These are phyloP conservation scores for Calonectria henricotiae DNA, from an alignment of 2,329 filamentous ascomycete genomes.

Conservation along the genomic window DNA sequence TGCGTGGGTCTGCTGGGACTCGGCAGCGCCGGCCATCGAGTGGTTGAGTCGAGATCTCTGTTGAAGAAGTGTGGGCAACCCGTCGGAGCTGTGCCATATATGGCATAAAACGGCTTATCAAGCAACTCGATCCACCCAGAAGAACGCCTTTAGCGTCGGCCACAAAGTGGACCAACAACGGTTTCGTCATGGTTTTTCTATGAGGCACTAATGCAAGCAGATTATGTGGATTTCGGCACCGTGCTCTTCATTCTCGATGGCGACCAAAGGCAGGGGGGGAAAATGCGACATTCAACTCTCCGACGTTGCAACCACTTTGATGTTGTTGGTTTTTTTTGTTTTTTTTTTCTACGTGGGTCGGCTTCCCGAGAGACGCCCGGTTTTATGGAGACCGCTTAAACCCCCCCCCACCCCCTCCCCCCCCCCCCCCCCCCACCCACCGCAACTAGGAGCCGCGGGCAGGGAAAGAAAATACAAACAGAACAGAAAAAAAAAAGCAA, in stretches of 20 bases:
- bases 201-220: slow-evolving; percentile 49
- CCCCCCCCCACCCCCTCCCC: too few species aligned
- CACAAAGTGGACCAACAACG: slow-evolving; percentile 10
- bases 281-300: slow-evolving; percentile 9
- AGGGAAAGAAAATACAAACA: too few species aligned
- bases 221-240: slow-evolving; percentile 38
- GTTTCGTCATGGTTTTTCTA: slow-evolving; percentile 16
- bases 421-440: neutral
- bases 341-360: neutral
- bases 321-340: neutral
- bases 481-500: too few species aligned
- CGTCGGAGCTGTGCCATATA: slow-evolving; percentile 22
- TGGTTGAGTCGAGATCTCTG: slow-evolving; percentile 16
- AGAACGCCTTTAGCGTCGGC: slow-evolving; percentile 12
- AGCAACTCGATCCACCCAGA: slow-evolving; percentile 16
- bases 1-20: slow-evolving; percentile 15
- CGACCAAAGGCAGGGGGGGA: neutral
- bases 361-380: slow-evolving; percentile 3
- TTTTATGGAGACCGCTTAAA: slow-evolving; percentile 9
- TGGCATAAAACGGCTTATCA: slow-evolving; percentile 28
- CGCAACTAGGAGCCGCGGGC: too few species aligned
- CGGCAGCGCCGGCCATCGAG: slow-evolving; percentile 16
- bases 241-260: neutral
- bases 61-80: neutral
- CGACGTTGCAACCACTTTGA: neutral